Evolutionary conservation across 140 eudicot species (phyloP).

Genomic region (Cichorium intybus): DNA sequence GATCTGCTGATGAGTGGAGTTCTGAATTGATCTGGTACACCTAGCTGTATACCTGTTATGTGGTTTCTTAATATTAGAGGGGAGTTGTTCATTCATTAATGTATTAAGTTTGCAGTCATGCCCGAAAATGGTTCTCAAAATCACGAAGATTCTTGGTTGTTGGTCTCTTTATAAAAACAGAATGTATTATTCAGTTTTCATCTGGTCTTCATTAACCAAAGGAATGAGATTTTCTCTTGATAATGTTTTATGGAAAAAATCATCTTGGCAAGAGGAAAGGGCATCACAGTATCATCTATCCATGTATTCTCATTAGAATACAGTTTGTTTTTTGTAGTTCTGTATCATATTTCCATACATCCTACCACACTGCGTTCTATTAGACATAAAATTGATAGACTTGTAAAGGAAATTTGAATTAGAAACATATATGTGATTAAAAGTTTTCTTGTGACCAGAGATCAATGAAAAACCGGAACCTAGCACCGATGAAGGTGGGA

Average conservation of each 20-base stretch:
- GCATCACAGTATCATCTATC: background rate
- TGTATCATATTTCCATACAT: background rate
- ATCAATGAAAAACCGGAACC: constrained; percentile 35
- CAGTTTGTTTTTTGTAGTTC: background rate
- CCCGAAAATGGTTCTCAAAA: background rate
- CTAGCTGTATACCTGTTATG: background rate
- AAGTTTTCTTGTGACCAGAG: constrained; percentile 38
- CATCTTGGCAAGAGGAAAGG: background rate
- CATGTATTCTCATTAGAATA: background rate
- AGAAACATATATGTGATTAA: background rate
- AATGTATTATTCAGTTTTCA: background rate
- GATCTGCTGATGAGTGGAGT: constrained; percentile 2
- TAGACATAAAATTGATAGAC: background rate
- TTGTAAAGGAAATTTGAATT: background rate
- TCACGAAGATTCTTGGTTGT: background rate
- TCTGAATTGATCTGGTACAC: background rate
- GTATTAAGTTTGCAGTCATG: constrained; percentile 2
- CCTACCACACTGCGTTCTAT: no score
- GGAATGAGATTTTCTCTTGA: background rate
- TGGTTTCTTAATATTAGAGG: background rate
- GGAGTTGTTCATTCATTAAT: background rate
- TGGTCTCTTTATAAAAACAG: background rate
- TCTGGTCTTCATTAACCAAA: no score
- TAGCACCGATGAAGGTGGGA: constrained; percentile 21
- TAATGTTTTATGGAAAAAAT: background rate